Base-by-base conservation (phyloP, 345 rosid genomes). In the Melastoma malabathricum region DNA sequence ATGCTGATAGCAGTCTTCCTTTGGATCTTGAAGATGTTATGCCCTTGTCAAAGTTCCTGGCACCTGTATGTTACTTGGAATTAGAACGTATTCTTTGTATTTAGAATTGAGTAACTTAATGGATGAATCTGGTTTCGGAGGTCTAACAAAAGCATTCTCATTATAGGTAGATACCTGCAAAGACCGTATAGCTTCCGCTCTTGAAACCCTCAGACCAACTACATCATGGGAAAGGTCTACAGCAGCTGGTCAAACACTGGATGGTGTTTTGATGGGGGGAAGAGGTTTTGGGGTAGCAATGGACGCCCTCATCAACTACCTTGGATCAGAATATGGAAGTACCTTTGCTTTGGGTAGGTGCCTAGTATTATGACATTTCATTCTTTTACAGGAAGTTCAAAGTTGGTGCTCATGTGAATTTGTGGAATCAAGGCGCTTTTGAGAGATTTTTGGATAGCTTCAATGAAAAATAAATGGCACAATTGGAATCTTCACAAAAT, bases 241-340 rank as follows among this genome's bases (percentile, higher is more conserved):
- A 13, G 90, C 80, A 59, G 78, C 80, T 47, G 80, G 81, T 56
- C 94, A 82, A 68, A 84, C 81, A 46, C 34, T 84, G 23, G 99
- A 84, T 60, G 83, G 95, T 47, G 86, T 93, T 55, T 64, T 84
- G 70, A 79, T 92, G 88, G 95, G 99, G 23, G 99, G 95, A 46
- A 77, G 99, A 62, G 99, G 97, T 48, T 88, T 92, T 73, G 97
- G 99, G 56, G 76, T 70, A 49, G 98, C 98, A 61, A 82, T 92
- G 98, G 98, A 92, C 72, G 77, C 86, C 55, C 82, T 87, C 18
- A 77, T 85, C 62, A 92, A 78, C 72, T 92, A 83, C 72, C 81
- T 93, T 53, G 97, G 97, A 53, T 85, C 99, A 56, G 97, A 88
- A 70, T 84, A 83, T 55, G 97, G 95, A 69, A 93, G 74, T 64